Conservation (phyloP, 78 protist species). For the Dictyostelium capitatum region DNA sequence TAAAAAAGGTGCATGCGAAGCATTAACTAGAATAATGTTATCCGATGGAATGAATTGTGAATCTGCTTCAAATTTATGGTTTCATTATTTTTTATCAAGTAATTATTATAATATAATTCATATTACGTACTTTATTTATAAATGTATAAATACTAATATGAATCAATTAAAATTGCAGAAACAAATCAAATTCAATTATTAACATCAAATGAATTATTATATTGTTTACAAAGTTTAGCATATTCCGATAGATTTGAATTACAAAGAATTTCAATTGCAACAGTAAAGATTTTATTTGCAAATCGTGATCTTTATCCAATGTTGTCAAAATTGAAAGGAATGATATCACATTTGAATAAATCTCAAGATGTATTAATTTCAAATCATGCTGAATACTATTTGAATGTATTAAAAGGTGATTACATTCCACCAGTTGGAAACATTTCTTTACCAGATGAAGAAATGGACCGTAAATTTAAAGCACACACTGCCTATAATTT, state of each 20-base stretch:
- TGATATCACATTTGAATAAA: constrained; percentile 29
- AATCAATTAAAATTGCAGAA: background rate
- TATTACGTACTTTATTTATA: background rate
- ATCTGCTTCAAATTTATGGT: constrained; percentile 57
- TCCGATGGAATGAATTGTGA: constrained; percentile 59
- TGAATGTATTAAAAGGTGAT: constrained; percentile 47
- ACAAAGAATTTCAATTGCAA: constrained; percentile 33
- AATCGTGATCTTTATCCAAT: constrained; percentile 66
- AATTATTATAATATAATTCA: background rate
- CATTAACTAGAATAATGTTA: constrained; percentile 26
- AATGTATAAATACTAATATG: background rate
- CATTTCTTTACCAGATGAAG: background rate
- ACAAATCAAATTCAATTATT: constrained; percentile 47
- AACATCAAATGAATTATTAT: constrained; percentile 30
- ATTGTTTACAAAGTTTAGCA: constrained; percentile 16
- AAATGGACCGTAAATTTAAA: background rate
- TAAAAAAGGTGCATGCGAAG: constrained; percentile 11
- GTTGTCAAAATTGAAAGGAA: constrained; percentile 26
- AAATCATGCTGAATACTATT: constrained; percentile 44
- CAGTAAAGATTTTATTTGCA: constrained; percentile 41
- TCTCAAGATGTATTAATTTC: constrained; percentile 41
- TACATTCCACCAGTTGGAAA: constrained; percentile 70
- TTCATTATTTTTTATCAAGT: constrained; percentile 25
- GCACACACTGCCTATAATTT: constrained; percentile 28
- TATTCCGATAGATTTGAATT: constrained; percentile 23